These are phyloP conservation scores for Speleostelium caveatum DNA, from an alignment of 78 protist genomes.

Conservation along the genomic window DNA sequence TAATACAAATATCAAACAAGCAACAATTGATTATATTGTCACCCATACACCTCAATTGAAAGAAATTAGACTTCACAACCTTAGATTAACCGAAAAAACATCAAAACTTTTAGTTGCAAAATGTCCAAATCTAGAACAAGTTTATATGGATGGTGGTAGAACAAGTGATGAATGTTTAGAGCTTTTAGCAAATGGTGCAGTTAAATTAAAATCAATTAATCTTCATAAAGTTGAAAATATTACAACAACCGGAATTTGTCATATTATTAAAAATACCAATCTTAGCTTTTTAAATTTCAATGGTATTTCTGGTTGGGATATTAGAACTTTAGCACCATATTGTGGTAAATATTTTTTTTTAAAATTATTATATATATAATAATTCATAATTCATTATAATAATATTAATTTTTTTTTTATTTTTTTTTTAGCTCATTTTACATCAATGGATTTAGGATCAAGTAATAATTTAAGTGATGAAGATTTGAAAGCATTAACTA, in stretches of 20 bases:
- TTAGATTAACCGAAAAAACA: constrained; percentile 57
- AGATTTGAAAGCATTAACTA: constrained; percentile 67
- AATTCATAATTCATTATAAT: no score
- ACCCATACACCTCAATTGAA: constrained; percentile 69
- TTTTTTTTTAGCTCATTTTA: constrained; percentile 51
- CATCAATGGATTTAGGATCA: constrained; percentile 73
- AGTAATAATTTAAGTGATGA: constrained; percentile 72
- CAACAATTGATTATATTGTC: constrained; percentile 60
- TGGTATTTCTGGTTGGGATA: constrained; percentile 80
- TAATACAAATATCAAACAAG: constrained; percentile 43
- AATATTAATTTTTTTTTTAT: neutral
- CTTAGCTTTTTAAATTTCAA: constrained; percentile 56
- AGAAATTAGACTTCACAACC: constrained; percentile 57
- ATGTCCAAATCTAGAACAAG: constrained; percentile 70
- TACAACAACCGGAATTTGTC: constrained; percentile 76
- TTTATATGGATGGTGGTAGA: constrained; percentile 73
- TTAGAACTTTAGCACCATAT: constrained; percentile 73
- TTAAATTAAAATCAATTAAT: constrained; percentile 70
- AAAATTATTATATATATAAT: neutral
- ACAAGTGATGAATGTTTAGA: constrained; percentile 63
- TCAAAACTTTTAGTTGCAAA: constrained; percentile 57
- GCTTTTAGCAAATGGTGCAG: constrained; percentile 70
- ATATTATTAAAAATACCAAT: constrained; percentile 71
- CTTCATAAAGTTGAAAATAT: constrained; percentile 71
- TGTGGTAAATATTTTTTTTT: constrained; percentile 31